These are phyloP conservation scores for Rhipidocladum racemiflorum DNA, from an alignment of 176 grass and related monocot genomes.

Conservation along the genomic window DNA sequence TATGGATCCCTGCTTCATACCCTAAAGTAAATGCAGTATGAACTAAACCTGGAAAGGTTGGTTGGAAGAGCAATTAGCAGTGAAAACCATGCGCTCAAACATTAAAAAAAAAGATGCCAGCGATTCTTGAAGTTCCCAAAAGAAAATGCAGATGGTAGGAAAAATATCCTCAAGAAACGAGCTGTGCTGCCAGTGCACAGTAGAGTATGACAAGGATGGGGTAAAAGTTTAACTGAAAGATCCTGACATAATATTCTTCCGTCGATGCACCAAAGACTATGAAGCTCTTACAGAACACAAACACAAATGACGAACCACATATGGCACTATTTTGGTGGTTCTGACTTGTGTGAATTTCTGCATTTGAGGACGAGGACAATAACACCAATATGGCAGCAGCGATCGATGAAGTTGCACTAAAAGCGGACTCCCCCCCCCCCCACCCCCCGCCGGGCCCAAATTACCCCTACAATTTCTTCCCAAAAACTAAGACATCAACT, in stretches of 20 bases:
- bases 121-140: background rate
- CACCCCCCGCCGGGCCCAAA: background rate
- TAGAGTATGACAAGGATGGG: background rate
- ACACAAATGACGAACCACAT: background rate
- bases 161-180: background rate
- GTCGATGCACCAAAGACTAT: background rate
- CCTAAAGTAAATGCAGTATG: slow-evolving; percentile 87
- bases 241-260: background rate
- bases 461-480: background rate
- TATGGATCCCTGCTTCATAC: slow-evolving; percentile 88
- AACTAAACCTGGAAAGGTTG: slow-evolving; percentile 62
- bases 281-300: background rate
- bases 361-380: background rate
- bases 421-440: background rate
- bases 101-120: background rate
- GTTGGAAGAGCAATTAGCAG: slow-evolving; percentile 14
- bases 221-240: background rate
- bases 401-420: background rate
- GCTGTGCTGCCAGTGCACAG: background rate
- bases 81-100: slow-evolving; percentile 3
- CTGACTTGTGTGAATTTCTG: background rate
- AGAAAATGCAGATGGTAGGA: background rate
- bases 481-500: background rate
- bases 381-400: background rate
- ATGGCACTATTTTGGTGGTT: background rate